phyloP scores from a whole-genome alignment of 148 eudicot species.

The Euryodendron excelsum region DNA sequence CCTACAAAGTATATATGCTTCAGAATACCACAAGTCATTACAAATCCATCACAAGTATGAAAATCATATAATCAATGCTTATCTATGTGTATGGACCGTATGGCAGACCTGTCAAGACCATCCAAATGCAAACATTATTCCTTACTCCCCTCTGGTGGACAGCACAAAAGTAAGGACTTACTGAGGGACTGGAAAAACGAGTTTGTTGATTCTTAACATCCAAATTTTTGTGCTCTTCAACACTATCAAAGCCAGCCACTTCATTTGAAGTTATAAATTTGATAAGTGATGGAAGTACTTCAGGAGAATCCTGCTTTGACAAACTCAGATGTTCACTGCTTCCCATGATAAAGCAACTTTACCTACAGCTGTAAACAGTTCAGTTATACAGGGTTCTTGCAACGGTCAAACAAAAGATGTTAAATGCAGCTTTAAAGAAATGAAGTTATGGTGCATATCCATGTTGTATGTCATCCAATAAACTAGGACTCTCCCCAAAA shows the following conservation, averaged over 20 bases:
- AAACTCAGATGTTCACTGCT: constrained; percentile 12
- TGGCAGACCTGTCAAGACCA: background rate
- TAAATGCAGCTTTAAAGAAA: background rate
- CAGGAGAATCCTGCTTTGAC: constrained; percentile 22
- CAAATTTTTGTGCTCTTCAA: constrained; percentile 22
- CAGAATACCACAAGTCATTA: background rate
- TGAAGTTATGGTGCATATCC: background rate
- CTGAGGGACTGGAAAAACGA: constrained; percentile 11
- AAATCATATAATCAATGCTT: background rate
- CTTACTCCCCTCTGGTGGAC: background rate
- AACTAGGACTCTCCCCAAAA: background rate
- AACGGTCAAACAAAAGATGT: background rate
- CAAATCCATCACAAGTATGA: background rate
- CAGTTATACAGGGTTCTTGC: background rate
- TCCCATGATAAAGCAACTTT: constrained; percentile 42
- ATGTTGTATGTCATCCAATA: background rate
- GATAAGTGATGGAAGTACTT: constrained; percentile 53
- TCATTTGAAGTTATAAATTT: constrained; percentile 38
- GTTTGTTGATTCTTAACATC: constrained; percentile 13
- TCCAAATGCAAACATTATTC: background rate
- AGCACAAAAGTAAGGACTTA: constrained; percentile 12
- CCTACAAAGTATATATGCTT: background rate
- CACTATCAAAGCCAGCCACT: constrained; percentile 55
- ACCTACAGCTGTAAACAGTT: constrained; percentile 14
- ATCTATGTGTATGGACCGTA: background rate